phyloP scores from a whole-genome alignment of 1,284 basidiomycete species.

The Ustilago sp. region DNA sequence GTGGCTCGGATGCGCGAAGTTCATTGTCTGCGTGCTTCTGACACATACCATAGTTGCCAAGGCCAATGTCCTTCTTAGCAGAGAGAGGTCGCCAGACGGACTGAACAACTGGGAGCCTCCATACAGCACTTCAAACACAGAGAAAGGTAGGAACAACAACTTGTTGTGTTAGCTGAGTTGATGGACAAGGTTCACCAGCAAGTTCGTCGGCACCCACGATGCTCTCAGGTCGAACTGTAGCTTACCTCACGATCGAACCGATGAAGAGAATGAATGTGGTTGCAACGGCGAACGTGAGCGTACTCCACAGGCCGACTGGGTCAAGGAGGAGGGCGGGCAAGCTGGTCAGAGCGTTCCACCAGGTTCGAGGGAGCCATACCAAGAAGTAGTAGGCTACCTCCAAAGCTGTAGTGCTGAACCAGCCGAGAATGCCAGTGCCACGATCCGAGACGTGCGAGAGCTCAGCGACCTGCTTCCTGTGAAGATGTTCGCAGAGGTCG shows the following conservation, averaged over 20 bases:
- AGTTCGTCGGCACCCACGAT: neutral
- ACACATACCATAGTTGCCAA: constrained; percentile 36
- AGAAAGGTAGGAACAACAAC: neutral
- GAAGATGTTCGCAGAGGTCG: constrained; percentile 29
- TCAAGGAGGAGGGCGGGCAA: constrained; percentile 34
- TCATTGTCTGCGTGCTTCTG: neutral
- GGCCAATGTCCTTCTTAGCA: constrained; percentile 21
- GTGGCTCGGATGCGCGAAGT: neutral
- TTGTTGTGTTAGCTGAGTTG: neutral
- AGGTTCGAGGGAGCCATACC: constrained; percentile 36
- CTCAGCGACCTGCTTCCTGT: constrained; percentile 30
- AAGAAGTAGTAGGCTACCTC: constrained; percentile 35
- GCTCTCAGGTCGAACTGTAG: neutral
- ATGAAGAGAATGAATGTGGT: constrained; percentile 28
- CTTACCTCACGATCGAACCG: constrained; percentile 28
- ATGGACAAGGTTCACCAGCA: neutral
- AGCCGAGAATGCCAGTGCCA: constrained; percentile 28
- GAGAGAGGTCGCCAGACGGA: constrained; percentile 21
- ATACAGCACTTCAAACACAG: constrained; percentile 22
- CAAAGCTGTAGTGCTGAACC: constrained; percentile 15
- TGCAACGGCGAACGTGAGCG: constrained; percentile 26
- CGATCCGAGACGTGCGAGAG: constrained; percentile 18
- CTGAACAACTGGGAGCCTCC: constrained; percentile 39
- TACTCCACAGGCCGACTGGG: constrained; percentile 22
- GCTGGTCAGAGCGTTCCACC: constrained; percentile 38